Evolutionary conservation across 106 monocot genomes (phyloP), one percentile per base, ranked within the genome.

Genomic region (Platanthera zijinensis): DNA sequence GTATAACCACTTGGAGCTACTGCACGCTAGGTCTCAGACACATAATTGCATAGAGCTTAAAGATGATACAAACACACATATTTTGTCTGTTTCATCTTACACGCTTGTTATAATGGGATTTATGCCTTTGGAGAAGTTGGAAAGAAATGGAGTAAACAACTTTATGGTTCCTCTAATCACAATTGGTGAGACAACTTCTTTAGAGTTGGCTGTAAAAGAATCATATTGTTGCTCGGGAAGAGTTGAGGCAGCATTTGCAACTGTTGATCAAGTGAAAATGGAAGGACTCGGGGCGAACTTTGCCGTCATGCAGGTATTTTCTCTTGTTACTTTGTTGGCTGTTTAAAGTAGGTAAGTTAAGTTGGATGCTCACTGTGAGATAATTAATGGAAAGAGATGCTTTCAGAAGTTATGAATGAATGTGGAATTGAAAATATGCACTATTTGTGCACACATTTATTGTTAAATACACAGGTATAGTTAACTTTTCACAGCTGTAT

Each of bases 281-380:
- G 90, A 91, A 57, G 91, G 90, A 8, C 72, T 90, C 48, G 83
- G 87, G 17, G 84, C 81, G 21, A 91, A 94, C 77, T 50, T 94
- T 67, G 89, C 87, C 71, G 78, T 91, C 21, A 89, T 89, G 86
- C 81, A 89, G 94, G 94, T 94, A 83, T 73, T 48, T n/a, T 3
- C 13, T 67, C 8, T 15, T 67, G 30, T 67, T 8, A 10, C 67
- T 32, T 67, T 13, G 32, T 12, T 10, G 61, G n/a, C 53, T 53
- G 53, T 10, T 53, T 10, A n/a, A 62, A 62, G 18, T 9, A 14
- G 18, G 17, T 15, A 28, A 28, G 10, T 32, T 67, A 7, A 67
- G 6, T 39, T 67, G 17, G 67, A 67, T 67, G 25, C 67, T 67
- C 30, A 13, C 32, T 8, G 67, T 7, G 18, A 59, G 7, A 59